phyloP scores from a whole-genome alignment of 1,284 basidiomycete species.

The Pseudozyma tsukubaensis region DNA sequence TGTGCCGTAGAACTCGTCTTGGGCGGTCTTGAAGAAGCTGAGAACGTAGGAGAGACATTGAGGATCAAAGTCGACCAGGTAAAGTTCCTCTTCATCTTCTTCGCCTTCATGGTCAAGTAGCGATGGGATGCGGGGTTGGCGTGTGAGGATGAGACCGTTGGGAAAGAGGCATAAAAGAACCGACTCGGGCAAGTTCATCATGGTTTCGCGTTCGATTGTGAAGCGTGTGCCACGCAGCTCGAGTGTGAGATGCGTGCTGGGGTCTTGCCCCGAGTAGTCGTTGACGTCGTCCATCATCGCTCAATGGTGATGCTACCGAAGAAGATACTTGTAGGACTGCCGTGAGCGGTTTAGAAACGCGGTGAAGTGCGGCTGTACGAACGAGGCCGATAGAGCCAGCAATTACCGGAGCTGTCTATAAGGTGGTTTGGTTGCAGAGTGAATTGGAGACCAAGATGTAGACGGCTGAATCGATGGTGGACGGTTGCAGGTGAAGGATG shows the following conservation, averaged over 20 bases:
- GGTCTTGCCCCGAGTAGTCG: conserved; percentile 34
- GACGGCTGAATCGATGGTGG: too few relatives aligned
- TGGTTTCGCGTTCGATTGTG: conserved; percentile 94
- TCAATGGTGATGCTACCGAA: too few relatives aligned
- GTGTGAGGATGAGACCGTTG: conserved; percentile 91
- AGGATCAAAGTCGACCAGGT: conserved; percentile 96
- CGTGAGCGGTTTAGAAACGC: too few relatives aligned
- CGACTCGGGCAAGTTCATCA: conserved; percentile 98
- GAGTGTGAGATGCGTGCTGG: conserved; percentile 80
- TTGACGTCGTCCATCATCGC: conserved; percentile 50
- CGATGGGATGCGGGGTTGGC: conserved; percentile 76
- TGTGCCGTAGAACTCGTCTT: conserved; percentile 91
- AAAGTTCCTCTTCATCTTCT: conserved; percentile 88
- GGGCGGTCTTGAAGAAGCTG: conserved; percentile 87
- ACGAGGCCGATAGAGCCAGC: too few relatives aligned
- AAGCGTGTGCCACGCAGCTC: conserved; percentile 92
- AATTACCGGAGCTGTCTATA: too few relatives aligned
- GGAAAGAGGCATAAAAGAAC: conserved; percentile 96
- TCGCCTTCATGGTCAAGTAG: conserved; percentile 67
- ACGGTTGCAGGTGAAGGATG: too few relatives aligned
- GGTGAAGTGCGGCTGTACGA: too few relatives aligned
- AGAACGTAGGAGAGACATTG: conserved; percentile 94
- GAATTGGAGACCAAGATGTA: too few relatives aligned
- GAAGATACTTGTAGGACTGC: too few relatives aligned
- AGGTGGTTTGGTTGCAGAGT: too few relatives aligned